These are phyloP conservation scores for Kalmusia sp. DNA, from an alignment of 2,329 filamentous ascomycete genomes.

Conservation along the genomic window DNA sequence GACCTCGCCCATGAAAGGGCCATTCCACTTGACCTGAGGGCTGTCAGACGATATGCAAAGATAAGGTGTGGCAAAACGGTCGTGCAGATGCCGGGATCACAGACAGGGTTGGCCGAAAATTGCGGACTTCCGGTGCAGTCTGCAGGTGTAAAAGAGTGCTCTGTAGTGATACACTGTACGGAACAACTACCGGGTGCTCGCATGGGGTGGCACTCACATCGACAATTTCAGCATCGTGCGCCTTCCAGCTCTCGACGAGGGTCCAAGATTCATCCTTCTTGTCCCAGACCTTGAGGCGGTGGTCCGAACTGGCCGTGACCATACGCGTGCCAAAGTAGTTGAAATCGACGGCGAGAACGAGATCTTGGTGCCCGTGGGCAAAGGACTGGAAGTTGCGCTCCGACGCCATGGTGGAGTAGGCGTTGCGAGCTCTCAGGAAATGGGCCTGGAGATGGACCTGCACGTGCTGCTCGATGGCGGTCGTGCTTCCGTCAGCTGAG, in stretches of 20 bases:
- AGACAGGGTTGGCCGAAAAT: no score
- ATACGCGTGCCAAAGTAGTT: constrained; percentile 92
- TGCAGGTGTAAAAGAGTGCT: no score
- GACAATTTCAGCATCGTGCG: constrained; percentile 87
- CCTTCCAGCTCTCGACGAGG: constrained; percentile 85
- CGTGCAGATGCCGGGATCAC: constrained; percentile 27
- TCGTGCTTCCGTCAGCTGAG: constrained; percentile 36
- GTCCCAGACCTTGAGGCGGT: constrained; percentile 91
- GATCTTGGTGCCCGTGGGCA: constrained; percentile 77
- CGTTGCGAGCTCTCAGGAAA: constrained; percentile 37
- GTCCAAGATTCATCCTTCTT: constrained; percentile 79
- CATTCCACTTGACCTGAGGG: constrained; percentile 86
- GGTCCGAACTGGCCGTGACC: constrained; percentile 89
- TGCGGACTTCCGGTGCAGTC: no score
- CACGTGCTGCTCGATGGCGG: constrained; percentile 33
- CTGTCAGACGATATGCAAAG: constrained; percentile 26
- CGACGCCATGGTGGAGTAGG: constrained; percentile 44
- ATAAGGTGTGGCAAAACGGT: constrained; percentile 21
- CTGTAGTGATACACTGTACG: no score
- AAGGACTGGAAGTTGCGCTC: constrained; percentile 61
- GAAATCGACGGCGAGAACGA: constrained; percentile 85
- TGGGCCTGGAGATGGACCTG: constrained; percentile 32
- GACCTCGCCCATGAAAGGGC: constrained; percentile 86
- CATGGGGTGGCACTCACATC: constrained; percentile 66
- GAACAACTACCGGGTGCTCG: no score